These are phyloP conservation scores for Podila minutissima DNA, from an alignment of 192 early-diverging fungal species.

Conservation along the genomic window DNA sequence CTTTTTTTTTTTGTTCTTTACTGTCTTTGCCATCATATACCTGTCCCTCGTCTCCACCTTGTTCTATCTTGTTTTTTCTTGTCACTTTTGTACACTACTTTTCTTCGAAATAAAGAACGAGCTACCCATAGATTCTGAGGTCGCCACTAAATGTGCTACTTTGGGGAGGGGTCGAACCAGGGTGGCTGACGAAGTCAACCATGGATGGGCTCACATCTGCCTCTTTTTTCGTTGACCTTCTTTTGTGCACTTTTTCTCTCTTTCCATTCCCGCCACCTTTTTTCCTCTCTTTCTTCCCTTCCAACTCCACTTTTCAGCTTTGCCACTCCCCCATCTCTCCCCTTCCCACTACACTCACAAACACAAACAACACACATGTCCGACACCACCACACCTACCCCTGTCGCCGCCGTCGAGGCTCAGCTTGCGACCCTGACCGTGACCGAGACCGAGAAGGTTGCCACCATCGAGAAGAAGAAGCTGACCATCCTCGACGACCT, in stretches of 20 bases:
- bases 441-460: neutral
- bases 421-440: neutral
- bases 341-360: neutral
- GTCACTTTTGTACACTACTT: neutral
- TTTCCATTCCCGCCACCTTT: neutral
- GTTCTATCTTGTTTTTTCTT: neutral
- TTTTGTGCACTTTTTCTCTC: neutral
- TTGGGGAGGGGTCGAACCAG: neutral
- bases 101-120: neutral
- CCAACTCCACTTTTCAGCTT: neutral
- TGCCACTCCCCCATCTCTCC: neutral
- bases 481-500: conserved; percentile 39
- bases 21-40: neutral
- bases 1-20: neutral
- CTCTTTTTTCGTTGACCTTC: neutral
- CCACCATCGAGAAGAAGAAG: conserved; percentile 1
- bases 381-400: neutral
- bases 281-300: neutral
- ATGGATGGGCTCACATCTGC: neutral
- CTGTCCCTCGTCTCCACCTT: neutral
- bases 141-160: no score
- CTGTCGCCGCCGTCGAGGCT: neutral
- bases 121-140: no score
- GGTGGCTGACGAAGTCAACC: neutral
- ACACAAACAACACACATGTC: neutral